A percentile compares a stretch with the other conserved stretches of the same genome.
These are phyloP conservation scores for Trypanosoma congolense DNA, from an alignment of 208 protist species.

Conservation along the genomic window DNA sequence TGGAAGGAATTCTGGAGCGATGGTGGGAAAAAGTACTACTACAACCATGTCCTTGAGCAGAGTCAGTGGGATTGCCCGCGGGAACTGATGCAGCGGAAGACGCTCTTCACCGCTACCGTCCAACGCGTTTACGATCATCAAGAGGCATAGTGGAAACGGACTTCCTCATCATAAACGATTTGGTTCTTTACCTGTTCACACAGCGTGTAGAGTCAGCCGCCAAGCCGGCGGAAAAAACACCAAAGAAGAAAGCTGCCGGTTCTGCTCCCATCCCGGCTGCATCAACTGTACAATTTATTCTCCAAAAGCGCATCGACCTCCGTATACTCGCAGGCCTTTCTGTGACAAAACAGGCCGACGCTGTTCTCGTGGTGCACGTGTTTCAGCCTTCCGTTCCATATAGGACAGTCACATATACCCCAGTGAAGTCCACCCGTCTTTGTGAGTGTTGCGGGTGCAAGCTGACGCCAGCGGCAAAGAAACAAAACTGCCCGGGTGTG, in stretches of 20 bases:
- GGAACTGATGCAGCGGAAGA: conserved; percentile 32
- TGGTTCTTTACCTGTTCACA: conserved; percentile 26
- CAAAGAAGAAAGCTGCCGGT: conserved; percentile 10
- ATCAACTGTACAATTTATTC: conserved; percentile 23
- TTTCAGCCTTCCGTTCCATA: conserved; percentile 49
- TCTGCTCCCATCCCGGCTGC: conserved; percentile 1
- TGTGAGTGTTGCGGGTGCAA: conserved; percentile 28
- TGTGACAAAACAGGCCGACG: conserved; percentile 58
- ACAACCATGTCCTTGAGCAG: conserved; percentile 35
- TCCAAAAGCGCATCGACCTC: conserved; percentile 66
- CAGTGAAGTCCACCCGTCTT: conserved; percentile 1
- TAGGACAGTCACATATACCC: conserved; percentile 20
- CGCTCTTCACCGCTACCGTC: conserved; percentile 39
- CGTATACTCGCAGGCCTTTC: conserved; percentile 57
- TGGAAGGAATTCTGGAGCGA: conserved; percentile 56
- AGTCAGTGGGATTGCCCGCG: conserved; percentile 28
- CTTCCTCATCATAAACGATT: conserved; percentile 32
- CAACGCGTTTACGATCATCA: conserved; percentile 41
- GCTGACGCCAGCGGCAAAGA: conserved; percentile 34
- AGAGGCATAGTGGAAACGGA: conserved; percentile 28
- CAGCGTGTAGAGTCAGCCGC: conserved; percentile 20
- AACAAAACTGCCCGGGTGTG: conserved; percentile 65
- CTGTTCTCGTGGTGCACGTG: conserved; percentile 56
- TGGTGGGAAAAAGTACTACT: conserved; percentile 41
- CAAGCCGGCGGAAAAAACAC: conserved; percentile 13